Percentiles rank a stretch among this genome's conserved stretches.
phyloP scores from a whole-genome alignment of 345 rosid genomes.

The Cardiospermum halicacabum region DNA sequence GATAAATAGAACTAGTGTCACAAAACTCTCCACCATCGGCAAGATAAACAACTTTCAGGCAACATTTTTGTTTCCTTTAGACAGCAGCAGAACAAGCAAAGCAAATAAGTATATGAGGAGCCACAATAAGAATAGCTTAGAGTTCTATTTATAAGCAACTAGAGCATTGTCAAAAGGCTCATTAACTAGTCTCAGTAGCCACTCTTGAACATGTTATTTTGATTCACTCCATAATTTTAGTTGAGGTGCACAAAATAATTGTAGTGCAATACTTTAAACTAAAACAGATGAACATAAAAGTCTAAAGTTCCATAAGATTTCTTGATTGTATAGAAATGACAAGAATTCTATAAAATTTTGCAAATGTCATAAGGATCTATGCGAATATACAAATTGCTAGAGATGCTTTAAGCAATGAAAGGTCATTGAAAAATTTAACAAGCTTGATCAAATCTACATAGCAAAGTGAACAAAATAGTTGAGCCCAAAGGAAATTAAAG shows the following conservation, averaged over 20 bases:
- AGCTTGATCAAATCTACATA: neutral
- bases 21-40: neutral
- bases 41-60: neutral
- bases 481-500: neutral
- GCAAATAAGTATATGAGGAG: neutral
- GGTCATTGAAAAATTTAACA: neutral
- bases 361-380: neutral
- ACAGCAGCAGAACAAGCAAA: neutral
- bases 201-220: conserved; percentile 1
- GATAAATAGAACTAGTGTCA: neutral
- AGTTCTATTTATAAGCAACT: neutral
- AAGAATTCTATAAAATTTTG: neutral
- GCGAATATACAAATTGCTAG: neutral
- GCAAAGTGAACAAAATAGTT: neutral
- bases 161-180: conserved; percentile 1
- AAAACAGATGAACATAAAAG: neutral
- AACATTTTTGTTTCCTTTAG: neutral
- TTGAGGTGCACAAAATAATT: neutral
- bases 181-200: neutral
- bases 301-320: too few relatives aligned
- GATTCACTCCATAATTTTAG: neutral
- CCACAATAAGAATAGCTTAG: neutral
- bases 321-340: neutral
- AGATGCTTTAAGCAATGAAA: neutral
- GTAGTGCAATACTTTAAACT: too few relatives aligned